Percentiles rank a stretch among this genome's conserved stretches.
Evolutionary conservation across 106 monocot genomes (phyloP).

Genomic region (Dactylorhiza incarnata): DNA sequence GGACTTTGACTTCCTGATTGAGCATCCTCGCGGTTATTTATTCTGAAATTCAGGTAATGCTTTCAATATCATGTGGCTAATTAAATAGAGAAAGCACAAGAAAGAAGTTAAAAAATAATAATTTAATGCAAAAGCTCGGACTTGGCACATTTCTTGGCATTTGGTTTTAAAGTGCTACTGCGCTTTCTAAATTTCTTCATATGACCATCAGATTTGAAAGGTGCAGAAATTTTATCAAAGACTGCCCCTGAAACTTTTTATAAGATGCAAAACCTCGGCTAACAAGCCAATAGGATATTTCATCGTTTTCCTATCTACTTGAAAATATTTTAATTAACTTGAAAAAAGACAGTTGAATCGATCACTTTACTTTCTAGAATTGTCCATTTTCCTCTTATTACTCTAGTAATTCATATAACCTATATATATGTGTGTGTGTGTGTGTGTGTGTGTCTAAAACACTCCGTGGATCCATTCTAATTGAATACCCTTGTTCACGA

Average conservation of each 20-base stretch:
- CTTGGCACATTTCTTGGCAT: not conserved
- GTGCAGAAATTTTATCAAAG: not conserved
- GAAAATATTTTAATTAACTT: not conserved
- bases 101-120: not conserved
- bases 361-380: too few relatives aligned
- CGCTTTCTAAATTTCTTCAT: not conserved
- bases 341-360: too few relatives aligned
- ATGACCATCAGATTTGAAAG: not conserved
- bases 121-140: not conserved
- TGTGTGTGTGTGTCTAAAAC: too few relatives aligned
- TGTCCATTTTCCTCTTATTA: too few relatives aligned
- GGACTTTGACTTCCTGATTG: conserved; percentile 48
- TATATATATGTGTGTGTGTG: too few relatives aligned
- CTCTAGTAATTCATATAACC: too few relatives aligned
- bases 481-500: too few relatives aligned
- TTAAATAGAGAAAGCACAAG: not conserved
- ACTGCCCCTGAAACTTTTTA: not conserved
- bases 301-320: not conserved
- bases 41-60: conserved; percentile 20
- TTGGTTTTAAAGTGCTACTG: not conserved
- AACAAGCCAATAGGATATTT: not conserved
- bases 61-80: not conserved
- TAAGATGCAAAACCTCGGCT: not conserved
- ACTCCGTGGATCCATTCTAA: too few relatives aligned
- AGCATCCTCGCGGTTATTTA: conserved; percentile 53